Evolutionary conservation across 1,139 yeast species (phyloP), one percentile per base, ranked within the genome.

Genomic region (Diutina neorugosa): DNA sequence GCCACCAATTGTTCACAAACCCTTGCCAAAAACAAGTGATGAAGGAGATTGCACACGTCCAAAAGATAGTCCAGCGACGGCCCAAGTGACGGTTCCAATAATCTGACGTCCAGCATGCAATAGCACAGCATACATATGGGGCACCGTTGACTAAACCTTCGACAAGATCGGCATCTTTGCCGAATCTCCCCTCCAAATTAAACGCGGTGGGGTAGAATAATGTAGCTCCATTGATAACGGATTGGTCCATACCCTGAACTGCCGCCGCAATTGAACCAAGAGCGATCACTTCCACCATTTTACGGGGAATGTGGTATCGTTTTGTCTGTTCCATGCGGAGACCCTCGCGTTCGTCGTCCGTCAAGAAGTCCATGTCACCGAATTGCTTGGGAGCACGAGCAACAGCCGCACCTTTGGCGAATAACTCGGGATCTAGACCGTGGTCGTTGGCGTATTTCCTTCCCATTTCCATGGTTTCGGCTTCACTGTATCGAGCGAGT

Each of bases 221-320:
- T 54, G 83, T 79, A 9, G 96, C 96, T 58, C 96, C 96, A 61
- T 87, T 86, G 55, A 86, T 78, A 21, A 87, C 96, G 1, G 94
- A 77, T 65, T 88, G 96, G 66, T 88, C 96, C 89, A 88, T 87
- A 62, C 96, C 96, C 66, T 88, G 96, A 41, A 89, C 91, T 8
- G 91, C 87, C 19, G 96, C 96, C 53, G 94, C 89, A 82, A 88
- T 79, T 5, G 96, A 85, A 64, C 87, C 78, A 18, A 86, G 76
- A 54, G 86, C 78, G 52, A 83, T 73, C 54, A 73, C 71, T 87
- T 89, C 85, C 4, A 46, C 89, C 82, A 88, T 79, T 6, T 96
- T 85, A 64, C 87, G 78, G 16, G 86, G 76, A 54, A 86, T 79
- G 52, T 83, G 73, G 87, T 89, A 84, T 67, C 73, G 78, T 51